Conservation (phyloP, 176 grass and related monocot species). For the Ampelocalamus luodianensis region DNA sequence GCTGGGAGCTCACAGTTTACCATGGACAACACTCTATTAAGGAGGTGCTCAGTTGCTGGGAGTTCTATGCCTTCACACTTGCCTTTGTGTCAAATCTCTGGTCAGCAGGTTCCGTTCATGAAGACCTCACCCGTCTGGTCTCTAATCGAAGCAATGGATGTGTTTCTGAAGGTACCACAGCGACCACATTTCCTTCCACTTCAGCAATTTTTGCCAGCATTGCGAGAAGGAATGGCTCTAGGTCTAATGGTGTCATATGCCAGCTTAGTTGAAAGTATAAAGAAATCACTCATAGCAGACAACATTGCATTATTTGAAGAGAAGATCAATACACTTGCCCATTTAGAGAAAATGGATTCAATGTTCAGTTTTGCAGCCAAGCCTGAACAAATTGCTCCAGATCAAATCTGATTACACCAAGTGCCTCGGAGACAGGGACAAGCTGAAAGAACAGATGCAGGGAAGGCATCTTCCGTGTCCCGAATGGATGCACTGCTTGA, state of each 20-base stretch:
- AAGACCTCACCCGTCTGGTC: conserved; percentile 61
- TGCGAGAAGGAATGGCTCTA: conserved; percentile 76
- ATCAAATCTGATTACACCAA: conserved; percentile 34
- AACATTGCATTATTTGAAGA: conserved; percentile 40
- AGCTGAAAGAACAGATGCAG: conserved; percentile 29
- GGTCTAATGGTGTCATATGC: conserved; percentile 63
- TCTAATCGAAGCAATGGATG: conserved; percentile 51
- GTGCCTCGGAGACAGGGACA: conserved; percentile 3
- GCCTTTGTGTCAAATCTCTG: conserved; percentile 1
- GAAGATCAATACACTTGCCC: conserved; percentile 37
- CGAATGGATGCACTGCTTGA: conserved; percentile 12
- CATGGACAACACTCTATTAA: neutral
- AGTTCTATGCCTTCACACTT: conserved; percentile 21
- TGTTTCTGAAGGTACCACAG: conserved; percentile 51
- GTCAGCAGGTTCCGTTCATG: conserved; percentile 31
- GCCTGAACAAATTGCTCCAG: conserved; percentile 37
- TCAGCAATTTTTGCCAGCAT: conserved; percentile 11
- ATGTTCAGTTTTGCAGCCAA: conserved; percentile 45
- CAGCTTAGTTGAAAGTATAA: conserved; percentile 44
- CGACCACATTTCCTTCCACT: conserved; percentile 70
- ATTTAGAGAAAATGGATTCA: conserved; percentile 64
- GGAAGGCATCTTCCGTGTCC: conserved; percentile 16
- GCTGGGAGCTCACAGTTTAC: neutral
- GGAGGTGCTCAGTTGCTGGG: conserved; percentile 24
- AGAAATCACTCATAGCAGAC: conserved; percentile 41